A percentile compares a stretch with the other conserved stretches of the same genome.
Evolutionary conservation across 768 basidiomycete genomes (phyloP).

Genomic region (Mycena albidolilacea): DNA sequence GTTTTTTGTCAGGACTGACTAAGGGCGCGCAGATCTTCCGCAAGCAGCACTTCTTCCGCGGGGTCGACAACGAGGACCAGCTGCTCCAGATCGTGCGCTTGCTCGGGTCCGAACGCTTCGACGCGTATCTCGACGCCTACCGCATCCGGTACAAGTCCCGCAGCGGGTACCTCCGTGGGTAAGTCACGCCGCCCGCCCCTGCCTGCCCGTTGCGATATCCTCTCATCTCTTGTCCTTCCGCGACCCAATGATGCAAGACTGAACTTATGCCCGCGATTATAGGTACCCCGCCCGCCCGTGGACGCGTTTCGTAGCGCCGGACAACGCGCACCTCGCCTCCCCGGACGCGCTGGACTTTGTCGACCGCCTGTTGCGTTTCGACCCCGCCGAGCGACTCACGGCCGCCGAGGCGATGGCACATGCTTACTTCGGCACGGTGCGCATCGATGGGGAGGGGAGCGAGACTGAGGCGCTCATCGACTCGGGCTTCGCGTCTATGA

Average conservation of each 20-base stretch:
- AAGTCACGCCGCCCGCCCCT: slow-evolving; percentile 29
- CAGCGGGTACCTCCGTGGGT: slow-evolving; percentile 67
- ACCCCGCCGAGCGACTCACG: slow-evolving; percentile 96
- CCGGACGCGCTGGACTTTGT: slow-evolving; percentile 97
- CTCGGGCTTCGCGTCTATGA: slow-evolving; percentile 38
- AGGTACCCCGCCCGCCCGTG: slow-evolving; percentile 95
- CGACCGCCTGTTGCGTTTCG: slow-evolving; percentile 95
- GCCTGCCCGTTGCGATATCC: no score
- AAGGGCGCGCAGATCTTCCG: slow-evolving; percentile 69
- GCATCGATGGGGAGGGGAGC: slow-evolving; percentile 29
- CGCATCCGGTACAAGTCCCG: slow-evolving; percentile 77
- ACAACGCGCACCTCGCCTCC: slow-evolving; percentile 95
- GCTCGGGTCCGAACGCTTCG: slow-evolving; percentile 75
- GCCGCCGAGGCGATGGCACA: slow-evolving; percentile 93
- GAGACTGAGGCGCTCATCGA: slow-evolving; percentile 33
- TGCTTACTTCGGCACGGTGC: slow-evolving; percentile 84
- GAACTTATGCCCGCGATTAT: no score
- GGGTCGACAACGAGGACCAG: slow-evolving; percentile 84
- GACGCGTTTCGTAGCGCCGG: slow-evolving; percentile 94
- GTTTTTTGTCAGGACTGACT: no score
- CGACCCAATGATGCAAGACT: no score
- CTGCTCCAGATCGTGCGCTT: slow-evolving; percentile 79
- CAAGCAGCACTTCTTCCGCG: slow-evolving; percentile 82
- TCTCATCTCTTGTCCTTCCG: background rate
- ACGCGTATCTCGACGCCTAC: slow-evolving; percentile 70